Percentiles rank a stretch among this genome's conserved stretches.
These are phyloP conservation scores for Papiliotrema nemorosa DNA, from an alignment of 1,284 basidiomycete genomes.

Conservation along the genomic window DNA sequence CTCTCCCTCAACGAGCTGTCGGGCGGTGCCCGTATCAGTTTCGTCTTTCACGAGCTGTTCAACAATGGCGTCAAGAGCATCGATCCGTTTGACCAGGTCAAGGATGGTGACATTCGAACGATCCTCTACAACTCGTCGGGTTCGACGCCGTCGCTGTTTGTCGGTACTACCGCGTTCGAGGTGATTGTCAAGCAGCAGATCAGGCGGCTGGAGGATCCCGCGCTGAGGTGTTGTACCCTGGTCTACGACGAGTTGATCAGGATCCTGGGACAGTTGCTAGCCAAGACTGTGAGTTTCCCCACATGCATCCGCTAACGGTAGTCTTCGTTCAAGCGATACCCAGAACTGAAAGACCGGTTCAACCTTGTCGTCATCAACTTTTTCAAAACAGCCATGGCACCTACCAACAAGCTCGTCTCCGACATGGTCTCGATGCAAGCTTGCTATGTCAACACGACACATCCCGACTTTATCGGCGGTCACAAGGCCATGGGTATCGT, in stretches of 20 bases:
- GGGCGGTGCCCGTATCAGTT: constrained; percentile 95
- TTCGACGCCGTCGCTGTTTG: constrained; percentile 92
- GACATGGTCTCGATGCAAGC: constrained; percentile 96
- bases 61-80: constrained; percentile 93
- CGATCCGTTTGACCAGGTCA: constrained; percentile 97
- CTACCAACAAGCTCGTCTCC: constrained; percentile 88
- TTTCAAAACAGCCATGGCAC: constrained; percentile 89
- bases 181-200: constrained; percentile 99
- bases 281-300: constrained; percentile 71
- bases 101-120: constrained; percentile 94
- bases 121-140: constrained; percentile 97
- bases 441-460: constrained; percentile 97
- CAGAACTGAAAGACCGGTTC: constrained; percentile 89
- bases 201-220: constrained; percentile 89
- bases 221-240: constrained; percentile 85
- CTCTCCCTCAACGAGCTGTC: constrained; percentile 90
- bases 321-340: constrained; percentile 94
- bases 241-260: constrained; percentile 97
- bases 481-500: constrained; percentile 95
- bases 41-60: constrained; percentile 97
- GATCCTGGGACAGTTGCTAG: constrained; percentile 83
- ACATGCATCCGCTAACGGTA: constrained; percentile 38
- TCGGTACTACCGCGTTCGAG: constrained; percentile 93
- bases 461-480: constrained; percentile 95
- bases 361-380: constrained; percentile 92